Conservation (phyloP, 768 basidiomycete genomes). For the Cystofilobasidium bisporidii region DNA sequence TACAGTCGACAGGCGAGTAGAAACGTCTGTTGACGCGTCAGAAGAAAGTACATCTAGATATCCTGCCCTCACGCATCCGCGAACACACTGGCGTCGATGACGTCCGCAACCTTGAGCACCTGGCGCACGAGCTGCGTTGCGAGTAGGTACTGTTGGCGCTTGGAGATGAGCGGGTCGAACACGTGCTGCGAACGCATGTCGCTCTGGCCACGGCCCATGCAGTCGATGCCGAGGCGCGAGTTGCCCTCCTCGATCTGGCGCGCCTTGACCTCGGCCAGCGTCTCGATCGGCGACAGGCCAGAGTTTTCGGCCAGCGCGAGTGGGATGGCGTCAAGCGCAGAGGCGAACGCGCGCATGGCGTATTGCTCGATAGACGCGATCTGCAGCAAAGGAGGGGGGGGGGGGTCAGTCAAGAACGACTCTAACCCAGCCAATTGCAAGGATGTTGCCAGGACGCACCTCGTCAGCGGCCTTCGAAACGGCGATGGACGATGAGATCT, state of each 20-base stretch:
- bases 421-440: no score
- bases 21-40: no score
- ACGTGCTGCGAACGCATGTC: slow-evolving; percentile 98
- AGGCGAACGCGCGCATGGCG: slow-evolving; percentile 97
- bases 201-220: slow-evolving; percentile 71
- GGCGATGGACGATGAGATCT: slow-evolving; percentile 88
- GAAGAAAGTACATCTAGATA: no score
- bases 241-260: slow-evolving; percentile 78
- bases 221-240: slow-evolving; percentile 84
- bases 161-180: slow-evolving; percentile 93
- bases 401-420: background rate
- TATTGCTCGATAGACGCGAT: slow-evolving; percentile 98
- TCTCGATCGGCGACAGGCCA: slow-evolving; percentile 90
- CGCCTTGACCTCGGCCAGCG: slow-evolving; percentile 89
- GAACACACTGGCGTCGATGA: slow-evolving; percentile 36
- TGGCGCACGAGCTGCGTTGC: slow-evolving; percentile 70
- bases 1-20: no score
- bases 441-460: slow-evolving; percentile 44
- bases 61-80: slow-evolving; percentile 25
- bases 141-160: slow-evolving; percentile 89
- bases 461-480: slow-evolving; percentile 91
- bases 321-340: slow-evolving; percentile 87
- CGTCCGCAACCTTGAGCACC: slow-evolving; percentile 41
- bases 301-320: slow-evolving; percentile 97
- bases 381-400: slow-evolving; percentile 41